Evolutionary conservation across 2,329 filamentous ascomycete species (phyloP).

Genomic region (Coniosporium tulheliwenetii): DNA sequence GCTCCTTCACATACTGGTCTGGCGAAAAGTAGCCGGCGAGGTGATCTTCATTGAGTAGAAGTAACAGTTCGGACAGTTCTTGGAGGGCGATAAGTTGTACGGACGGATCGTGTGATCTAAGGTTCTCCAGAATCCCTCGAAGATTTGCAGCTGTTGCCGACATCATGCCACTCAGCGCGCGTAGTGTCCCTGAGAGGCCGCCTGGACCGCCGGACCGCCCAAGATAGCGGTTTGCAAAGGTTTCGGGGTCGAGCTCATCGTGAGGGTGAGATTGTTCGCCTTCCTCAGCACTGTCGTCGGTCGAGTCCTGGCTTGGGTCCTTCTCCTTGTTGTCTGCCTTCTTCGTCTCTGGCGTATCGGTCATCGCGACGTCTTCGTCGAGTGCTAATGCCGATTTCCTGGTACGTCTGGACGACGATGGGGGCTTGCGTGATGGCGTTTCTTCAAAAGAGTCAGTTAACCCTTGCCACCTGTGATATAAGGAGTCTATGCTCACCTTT

Average conservation of each 20-base stretch:
- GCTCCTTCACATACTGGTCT: constrained; percentile 87
- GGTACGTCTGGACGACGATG: constrained; percentile 7
- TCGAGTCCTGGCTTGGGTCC: constrained; percentile 24
- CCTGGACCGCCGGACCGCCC: constrained; percentile 48
- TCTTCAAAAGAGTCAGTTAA: constrained; percentile 17
- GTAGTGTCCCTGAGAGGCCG: constrained; percentile 62
- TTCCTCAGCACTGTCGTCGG: constrained; percentile 49
- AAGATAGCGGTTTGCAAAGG: constrained; percentile 48
- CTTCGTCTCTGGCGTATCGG: constrained; percentile 50
- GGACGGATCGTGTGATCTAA: constrained; percentile 70
- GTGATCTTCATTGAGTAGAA: constrained; percentile 94
- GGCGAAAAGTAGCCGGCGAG: constrained; percentile 88
- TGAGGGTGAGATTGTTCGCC: constrained; percentile 36
- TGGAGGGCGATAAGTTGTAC: constrained; percentile 84
- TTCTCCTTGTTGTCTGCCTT: constrained; percentile 29
- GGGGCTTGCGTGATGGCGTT: constrained; percentile 13
- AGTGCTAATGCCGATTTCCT: constrained; percentile 19
- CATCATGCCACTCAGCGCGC: constrained; percentile 85
- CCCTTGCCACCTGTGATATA: background rate
- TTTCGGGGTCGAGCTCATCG: constrained; percentile 43
- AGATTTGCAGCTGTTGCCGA: constrained; percentile 67
- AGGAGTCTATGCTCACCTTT: constrained; percentile 27
- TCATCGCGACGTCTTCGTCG: constrained; percentile 56
- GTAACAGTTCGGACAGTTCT: constrained; percentile 79
- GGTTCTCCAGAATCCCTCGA: constrained; percentile 40